Conservation (phyloP, 2,329 filamentous ascomycete genomes). For the Sporothrix dimorphospora region DNA sequence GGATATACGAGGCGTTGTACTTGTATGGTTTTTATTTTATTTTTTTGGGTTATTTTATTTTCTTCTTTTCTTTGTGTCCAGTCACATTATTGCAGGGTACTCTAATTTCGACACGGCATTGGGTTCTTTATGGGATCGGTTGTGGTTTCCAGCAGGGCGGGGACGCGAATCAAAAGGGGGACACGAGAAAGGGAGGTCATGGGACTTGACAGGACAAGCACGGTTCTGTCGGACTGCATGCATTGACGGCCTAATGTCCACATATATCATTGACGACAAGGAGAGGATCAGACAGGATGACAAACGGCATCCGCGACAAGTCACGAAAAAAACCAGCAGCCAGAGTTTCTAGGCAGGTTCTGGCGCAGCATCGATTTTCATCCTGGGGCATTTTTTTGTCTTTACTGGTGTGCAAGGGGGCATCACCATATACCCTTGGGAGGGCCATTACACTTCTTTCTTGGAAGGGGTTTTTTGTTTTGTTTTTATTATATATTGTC, state of each 20-base stretch:
- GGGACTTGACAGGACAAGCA: background rate
- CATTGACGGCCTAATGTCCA: background rate
- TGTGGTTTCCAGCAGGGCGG: background rate
- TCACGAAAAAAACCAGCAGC: background rate
- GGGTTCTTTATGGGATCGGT: background rate
- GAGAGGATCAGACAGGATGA: background rate
- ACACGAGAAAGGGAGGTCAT: background rate
- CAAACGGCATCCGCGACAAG: background rate
- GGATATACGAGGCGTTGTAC: constrained; percentile 9
- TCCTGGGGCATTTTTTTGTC: background rate
- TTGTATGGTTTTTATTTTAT: background rate
- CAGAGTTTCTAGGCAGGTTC: background rate
- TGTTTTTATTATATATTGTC: background rate
- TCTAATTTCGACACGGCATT: background rate
- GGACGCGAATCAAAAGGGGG: background rate
- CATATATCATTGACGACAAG: constrained; percentile 1
- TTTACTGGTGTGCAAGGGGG: background rate
- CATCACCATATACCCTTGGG: constrained; percentile 16
- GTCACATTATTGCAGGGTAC: background rate
- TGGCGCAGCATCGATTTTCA: background rate
- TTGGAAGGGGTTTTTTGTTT: background rate
- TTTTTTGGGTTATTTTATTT: background rate
- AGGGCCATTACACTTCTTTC: background rate
- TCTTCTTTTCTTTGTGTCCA: background rate
- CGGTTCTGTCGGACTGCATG: constrained; percentile 1